phyloP scores from a whole-genome alignment of 1,284 basidiomycete genomes.

The Cystobasidium pallidum region DNA sequence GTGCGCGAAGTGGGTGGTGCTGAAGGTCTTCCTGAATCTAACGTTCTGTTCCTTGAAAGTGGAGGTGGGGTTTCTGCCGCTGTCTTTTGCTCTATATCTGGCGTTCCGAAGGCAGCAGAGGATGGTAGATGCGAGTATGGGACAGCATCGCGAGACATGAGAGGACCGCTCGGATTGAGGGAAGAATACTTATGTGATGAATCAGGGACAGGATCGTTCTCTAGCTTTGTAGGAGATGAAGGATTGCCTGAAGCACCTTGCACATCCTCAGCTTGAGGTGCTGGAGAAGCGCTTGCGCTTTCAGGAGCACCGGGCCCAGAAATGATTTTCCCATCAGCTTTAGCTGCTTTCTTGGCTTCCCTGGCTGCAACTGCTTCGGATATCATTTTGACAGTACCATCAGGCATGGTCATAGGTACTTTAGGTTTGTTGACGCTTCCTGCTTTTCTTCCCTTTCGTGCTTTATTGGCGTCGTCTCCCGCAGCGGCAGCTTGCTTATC shows the following conservation, averaged over 20 bases:
- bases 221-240: constrained; percentile 11
- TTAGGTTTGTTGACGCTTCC: constrained; percentile 41
- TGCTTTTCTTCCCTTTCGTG: constrained; percentile 26
- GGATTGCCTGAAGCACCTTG: not conserved
- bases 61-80: constrained; percentile 9
- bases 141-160: constrained; percentile 36
- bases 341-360: constrained; percentile 34
- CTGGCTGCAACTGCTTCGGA: constrained; percentile 36
- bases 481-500: not conserved
- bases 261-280: constrained; percentile 9
- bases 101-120: not conserved
- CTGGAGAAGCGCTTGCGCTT: constrained; percentile 34
- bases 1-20: constrained; percentile 17
- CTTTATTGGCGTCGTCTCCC: not conserved
- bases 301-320: constrained; percentile 1
- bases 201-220: not conserved
- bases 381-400: constrained; percentile 37
- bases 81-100: not conserved
- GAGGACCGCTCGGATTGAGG: constrained; percentile 32
- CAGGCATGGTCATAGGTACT: constrained; percentile 31
- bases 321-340: not conserved
- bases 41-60: not conserved
- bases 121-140: constrained; percentile 39
- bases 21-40: constrained; percentile 8
- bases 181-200: not conserved